phyloP scores from a whole-genome alignment of 805 yeast species.

The Zygosaccharomyces siamensis region DNA sequence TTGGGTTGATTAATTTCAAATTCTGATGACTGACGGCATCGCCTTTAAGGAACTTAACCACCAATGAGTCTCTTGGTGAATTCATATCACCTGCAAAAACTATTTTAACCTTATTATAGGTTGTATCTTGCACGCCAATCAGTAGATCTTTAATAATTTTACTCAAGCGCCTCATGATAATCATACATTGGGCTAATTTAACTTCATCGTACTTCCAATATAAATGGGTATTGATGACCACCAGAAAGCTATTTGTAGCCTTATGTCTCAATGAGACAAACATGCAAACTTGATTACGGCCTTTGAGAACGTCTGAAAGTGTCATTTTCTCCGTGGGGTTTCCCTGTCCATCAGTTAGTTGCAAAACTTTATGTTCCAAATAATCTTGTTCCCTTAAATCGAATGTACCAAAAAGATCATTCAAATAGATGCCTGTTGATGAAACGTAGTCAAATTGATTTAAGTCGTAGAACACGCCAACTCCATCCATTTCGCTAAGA shows the following conservation, averaged over 20 bases:
- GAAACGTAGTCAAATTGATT: conserved; percentile 42
- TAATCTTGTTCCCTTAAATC: conserved; percentile 28
- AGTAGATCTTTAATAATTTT: conserved; percentile 25
- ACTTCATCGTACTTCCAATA: conserved; percentile 58
- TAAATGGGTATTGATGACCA: conserved; percentile 55
- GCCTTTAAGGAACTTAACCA: conserved; percentile 41
- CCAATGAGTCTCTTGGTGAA: conserved; percentile 47
- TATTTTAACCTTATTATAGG: conserved; percentile 34
- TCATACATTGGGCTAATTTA: conserved; percentile 48
- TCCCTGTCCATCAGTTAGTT: conserved; percentile 33
- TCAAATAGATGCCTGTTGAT: conserved; percentile 34
- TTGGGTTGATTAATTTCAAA: conserved; percentile 31
- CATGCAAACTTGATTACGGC: conserved; percentile 54
- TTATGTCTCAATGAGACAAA: conserved; percentile 46
- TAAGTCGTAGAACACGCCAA: conserved; percentile 49
- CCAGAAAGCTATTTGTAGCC: conserved; percentile 37
- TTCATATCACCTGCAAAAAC: conserved; percentile 56
- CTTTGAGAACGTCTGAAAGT: conserved; percentile 35
- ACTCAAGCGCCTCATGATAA: conserved; percentile 37
- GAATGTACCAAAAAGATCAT: conserved; percentile 30
- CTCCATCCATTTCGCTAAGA: conserved; percentile 52
- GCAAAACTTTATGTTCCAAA: conserved; percentile 19
- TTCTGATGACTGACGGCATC: conserved; percentile 29
- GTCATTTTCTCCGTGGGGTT: conserved; percentile 24
- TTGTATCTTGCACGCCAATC: conserved; percentile 21